Evolutionary conservation across 2,329 filamentous ascomycete genomes (phyloP).

Genomic region (Alternaria triticina): DNA sequence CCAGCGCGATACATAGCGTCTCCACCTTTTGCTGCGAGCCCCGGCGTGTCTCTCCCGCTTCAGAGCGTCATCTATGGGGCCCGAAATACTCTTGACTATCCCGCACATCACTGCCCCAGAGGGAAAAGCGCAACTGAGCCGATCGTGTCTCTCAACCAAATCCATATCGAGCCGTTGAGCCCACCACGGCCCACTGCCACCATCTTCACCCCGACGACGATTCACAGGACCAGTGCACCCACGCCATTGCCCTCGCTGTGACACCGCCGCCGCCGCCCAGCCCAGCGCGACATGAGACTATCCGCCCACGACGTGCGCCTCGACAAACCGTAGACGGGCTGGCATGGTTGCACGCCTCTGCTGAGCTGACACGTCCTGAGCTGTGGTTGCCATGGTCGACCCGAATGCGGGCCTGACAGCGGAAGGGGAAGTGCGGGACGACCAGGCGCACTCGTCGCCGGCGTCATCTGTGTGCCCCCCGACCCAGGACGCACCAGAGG

Average conservation of each 20-base stretch:
- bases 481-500: slow-evolving; percentile 14
- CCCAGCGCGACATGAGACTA: slow-evolving; percentile 39
- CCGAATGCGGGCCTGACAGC: slow-evolving; percentile 33
- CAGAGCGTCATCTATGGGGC: slow-evolving; percentile 23
- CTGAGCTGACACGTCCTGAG: slow-evolving; percentile 36
- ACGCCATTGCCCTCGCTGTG: slow-evolving; percentile 3
- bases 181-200: slow-evolving; percentile 4
- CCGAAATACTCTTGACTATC: slow-evolving; percentile 20
- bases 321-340: slow-evolving; percentile 20
- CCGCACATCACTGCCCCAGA: slow-evolving; percentile 17
- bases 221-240: background rate
- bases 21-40: slow-evolving; percentile 13
- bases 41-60: slow-evolving; percentile 19
- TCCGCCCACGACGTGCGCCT: slow-evolving; percentile 17
- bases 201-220: background rate
- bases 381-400: slow-evolving; percentile 40
- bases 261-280: slow-evolving; percentile 2
- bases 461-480: slow-evolving; percentile 37
- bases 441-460: slow-evolving; percentile 25
- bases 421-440: slow-evolving; percentile 19
- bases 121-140: slow-evolving; percentile 19
- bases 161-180: slow-evolving; percentile 21
- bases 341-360: slow-evolving; percentile 42
- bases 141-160: slow-evolving; percentile 25
- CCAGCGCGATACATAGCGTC: slow-evolving; percentile 11